Conservation (phyloP, 192 early-diverging fungal genomes). For the Geranomyces variabilis region DNA sequence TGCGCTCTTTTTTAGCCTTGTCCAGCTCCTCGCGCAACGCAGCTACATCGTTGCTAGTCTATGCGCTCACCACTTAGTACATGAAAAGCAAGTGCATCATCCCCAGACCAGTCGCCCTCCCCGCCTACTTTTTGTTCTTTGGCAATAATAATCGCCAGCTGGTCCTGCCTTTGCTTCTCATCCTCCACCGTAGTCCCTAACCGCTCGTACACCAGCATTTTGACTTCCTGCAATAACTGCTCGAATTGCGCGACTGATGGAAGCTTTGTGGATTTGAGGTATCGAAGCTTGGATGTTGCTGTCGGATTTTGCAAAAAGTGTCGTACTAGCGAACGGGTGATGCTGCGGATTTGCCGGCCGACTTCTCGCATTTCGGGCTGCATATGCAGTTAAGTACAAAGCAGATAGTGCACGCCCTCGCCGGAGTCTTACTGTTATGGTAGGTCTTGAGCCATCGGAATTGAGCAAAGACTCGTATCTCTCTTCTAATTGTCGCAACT, state of each 20-base stretch:
- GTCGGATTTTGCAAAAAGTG: slow-evolving; percentile 53
- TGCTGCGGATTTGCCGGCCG: slow-evolving; percentile 34
- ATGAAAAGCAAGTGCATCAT: no score
- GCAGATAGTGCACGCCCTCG: background rate
- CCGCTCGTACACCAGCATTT: slow-evolving; percentile 55
- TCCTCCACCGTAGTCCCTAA: slow-evolving; percentile 57
- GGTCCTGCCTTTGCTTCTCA: slow-evolving; percentile 56
- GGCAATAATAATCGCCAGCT: slow-evolving; percentile 54
- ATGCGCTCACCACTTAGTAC: background rate
- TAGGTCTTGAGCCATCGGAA: background rate
- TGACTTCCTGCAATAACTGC: slow-evolving; percentile 53
- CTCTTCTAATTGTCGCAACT: slow-evolving; percentile 48
- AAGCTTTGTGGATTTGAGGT: slow-evolving; percentile 47
- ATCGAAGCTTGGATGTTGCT: slow-evolving; percentile 48
- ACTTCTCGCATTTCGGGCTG: slow-evolving; percentile 50
- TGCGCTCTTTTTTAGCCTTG: slow-evolving; percentile 55
- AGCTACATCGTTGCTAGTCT: slow-evolving; percentile 54
- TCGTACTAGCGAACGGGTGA: slow-evolving; percentile 45
- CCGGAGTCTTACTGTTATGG: background rate
- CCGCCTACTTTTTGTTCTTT: slow-evolving; percentile 58
- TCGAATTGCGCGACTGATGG: slow-evolving; percentile 47
- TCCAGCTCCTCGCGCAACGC: slow-evolving; percentile 53
- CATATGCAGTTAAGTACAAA: background rate
- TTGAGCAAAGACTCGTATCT: slow-evolving; percentile 42
- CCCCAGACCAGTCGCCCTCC: no score